A percentile compares a stretch with the other conserved stretches of the same genome.
These are phyloP conservation scores for Plasmodium vinckei DNA, from an alignment of 169 alveolate species.

Conservation along the genomic window DNA sequence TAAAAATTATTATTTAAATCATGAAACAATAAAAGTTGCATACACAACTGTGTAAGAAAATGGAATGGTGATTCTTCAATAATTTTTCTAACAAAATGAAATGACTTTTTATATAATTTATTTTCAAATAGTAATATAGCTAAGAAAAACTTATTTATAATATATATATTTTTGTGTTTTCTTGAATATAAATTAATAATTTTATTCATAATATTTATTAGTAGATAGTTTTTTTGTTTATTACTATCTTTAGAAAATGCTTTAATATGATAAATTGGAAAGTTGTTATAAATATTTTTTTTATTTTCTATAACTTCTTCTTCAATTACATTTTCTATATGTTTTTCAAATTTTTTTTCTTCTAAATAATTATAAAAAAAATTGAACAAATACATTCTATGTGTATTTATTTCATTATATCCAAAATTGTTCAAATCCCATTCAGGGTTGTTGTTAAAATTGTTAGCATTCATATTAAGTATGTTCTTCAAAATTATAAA, in stretches of 20 bases:
- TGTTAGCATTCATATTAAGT: slow-evolving; percentile 20
- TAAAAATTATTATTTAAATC: slow-evolving; percentile 48
- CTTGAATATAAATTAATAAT: slow-evolving; percentile 43
- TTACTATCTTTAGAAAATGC: slow-evolving; percentile 45
- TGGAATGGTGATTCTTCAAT: slow-evolving; percentile 31
- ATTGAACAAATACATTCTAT: slow-evolving; percentile 14
- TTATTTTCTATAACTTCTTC: neutral
- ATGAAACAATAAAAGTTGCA: slow-evolving; percentile 54
- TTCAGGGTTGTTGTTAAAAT: slow-evolving; percentile 1
- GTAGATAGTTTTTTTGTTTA: slow-evolving; percentile 32
- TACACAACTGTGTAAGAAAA: slow-evolving; percentile 35
- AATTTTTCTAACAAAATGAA: slow-evolving; percentile 27
- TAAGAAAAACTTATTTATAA: slow-evolving; percentile 59
- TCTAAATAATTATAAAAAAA: slow-evolving; percentile 55
- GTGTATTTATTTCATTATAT: slow-evolving; percentile 8
- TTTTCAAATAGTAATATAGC: slow-evolving; percentile 65
- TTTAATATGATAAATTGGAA: slow-evolving; percentile 64
- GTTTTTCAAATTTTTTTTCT: slow-evolving; percentile 63
- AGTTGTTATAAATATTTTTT: slow-evolving; percentile 33
- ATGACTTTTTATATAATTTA: slow-evolving; percentile 33
- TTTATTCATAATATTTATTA: slow-evolving; percentile 67
- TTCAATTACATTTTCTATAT: slow-evolving; percentile 22
- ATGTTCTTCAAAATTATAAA: slow-evolving; percentile 63
- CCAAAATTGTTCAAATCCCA: slow-evolving; percentile 1
- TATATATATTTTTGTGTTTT: slow-evolving; percentile 32